These are phyloP conservation scores for Cladophialophora bantiana DNA, from an alignment of 2,329 filamentous ascomycete genomes.

Conservation along the genomic window DNA sequence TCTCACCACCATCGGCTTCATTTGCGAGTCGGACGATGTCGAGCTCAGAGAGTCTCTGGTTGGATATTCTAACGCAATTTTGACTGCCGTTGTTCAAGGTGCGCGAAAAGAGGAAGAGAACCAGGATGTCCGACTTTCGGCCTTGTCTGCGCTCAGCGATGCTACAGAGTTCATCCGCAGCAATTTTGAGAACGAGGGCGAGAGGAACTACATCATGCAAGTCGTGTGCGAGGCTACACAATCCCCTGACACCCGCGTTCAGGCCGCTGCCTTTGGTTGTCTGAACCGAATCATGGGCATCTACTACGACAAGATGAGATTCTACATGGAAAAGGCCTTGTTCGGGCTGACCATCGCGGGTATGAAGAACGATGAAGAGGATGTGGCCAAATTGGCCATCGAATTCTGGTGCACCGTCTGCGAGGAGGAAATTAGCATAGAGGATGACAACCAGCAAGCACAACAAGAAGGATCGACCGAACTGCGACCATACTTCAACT, in stretches of 20 bases:
- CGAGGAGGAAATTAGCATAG: constrained; percentile 96
- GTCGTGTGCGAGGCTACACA: constrained; percentile 99
- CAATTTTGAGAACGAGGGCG: constrained; percentile 99
- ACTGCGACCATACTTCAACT: constrained; percentile 93
- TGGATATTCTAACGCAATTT: constrained; percentile 92
- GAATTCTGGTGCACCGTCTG: constrained; percentile 99
- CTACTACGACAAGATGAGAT: constrained; percentile 99
- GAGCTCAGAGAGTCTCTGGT: constrained; percentile 82
- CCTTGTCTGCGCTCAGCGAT: constrained; percentile 92
- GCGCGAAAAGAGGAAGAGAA: constrained; percentile 96
- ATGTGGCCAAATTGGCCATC: constrained; percentile 95
- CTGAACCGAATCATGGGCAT: constrained; percentile 98
- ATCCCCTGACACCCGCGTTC: constrained; percentile 86
- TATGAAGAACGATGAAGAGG: constrained; percentile 98
- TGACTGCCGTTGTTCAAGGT: constrained; percentile 96
- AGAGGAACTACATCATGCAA: constrained; percentile 99
- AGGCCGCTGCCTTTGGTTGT: constrained; percentile 95
- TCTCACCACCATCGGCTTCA: constrained; percentile 94
- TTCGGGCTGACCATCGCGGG: constrained; percentile 97
- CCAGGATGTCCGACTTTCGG: constrained; percentile 85
- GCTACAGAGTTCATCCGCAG: constrained; percentile 96
- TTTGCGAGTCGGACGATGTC: constrained; percentile 92
- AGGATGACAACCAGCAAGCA: constrained; percentile 88
- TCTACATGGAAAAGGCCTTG: constrained; percentile 99
- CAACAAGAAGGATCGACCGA: constrained; percentile 78